Evolutionary conservation across 2,329 filamentous ascomycete species (phyloP).

Genomic region (Hortaea werneckii): DNA sequence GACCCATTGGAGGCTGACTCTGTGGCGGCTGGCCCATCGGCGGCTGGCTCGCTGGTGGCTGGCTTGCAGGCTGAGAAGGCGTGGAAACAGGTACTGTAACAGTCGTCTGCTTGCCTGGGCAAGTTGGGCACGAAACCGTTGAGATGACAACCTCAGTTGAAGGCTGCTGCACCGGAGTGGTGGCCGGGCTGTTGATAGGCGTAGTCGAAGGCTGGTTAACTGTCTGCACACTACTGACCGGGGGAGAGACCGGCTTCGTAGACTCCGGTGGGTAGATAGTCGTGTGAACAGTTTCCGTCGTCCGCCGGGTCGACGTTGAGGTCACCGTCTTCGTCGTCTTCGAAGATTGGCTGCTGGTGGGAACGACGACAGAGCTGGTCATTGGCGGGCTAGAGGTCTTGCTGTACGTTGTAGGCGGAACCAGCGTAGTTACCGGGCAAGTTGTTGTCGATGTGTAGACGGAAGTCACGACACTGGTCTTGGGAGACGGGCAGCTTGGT

Average conservation of each 20-base stretch:
- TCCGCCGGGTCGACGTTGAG: no score
- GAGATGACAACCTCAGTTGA: neutral
- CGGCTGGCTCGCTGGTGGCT: no score
- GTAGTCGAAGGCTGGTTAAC: neutral
- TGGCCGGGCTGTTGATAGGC: neutral
- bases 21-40: neutral
- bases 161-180: neutral
- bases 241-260: neutral
- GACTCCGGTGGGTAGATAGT: neutral
- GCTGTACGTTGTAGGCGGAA: neutral
- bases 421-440: neutral
- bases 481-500: neutral
- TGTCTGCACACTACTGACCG: neutral
- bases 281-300: no score
- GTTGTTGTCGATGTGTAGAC: neutral
- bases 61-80: neutral
- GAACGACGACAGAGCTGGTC: no score
- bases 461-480: neutral
- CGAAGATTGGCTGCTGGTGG: no score
- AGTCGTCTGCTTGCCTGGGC: neutral
- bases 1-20: neutral
- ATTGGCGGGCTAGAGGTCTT: neutral
- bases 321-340: no score
- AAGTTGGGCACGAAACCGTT: neutral
- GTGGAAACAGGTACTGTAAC: neutral